Conservation (phyloP, 2,329 filamentous ascomycete species). For the Diaporthe longicolla region DNA sequence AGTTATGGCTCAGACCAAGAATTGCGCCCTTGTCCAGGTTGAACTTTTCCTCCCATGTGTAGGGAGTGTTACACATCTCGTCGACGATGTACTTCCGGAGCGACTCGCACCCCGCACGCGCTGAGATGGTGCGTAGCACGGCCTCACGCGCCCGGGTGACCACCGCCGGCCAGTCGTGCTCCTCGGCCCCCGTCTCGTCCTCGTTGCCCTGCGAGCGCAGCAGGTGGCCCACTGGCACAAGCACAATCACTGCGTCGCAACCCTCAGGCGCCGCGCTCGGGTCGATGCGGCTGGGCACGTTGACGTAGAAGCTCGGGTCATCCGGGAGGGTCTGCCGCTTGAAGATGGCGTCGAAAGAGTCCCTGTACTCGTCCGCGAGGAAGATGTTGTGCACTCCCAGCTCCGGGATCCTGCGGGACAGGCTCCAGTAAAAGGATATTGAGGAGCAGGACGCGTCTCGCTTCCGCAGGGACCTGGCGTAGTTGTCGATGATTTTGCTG, state of each 20-base stretch:
- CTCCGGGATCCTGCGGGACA: constrained; percentile 72
- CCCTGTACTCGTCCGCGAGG: constrained; percentile 78
- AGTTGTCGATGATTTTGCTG: constrained; percentile 45
- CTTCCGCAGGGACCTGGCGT: constrained; percentile 58
- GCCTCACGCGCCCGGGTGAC: constrained; percentile 70
- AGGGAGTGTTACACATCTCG: constrained; percentile 77
- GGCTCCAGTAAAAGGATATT: constrained; percentile 83
- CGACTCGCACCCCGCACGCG: constrained; percentile 70
- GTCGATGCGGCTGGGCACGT: constrained; percentile 80
- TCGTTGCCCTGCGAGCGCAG: constrained; percentile 58
- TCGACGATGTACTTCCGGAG: constrained; percentile 64
- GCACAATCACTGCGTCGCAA: constrained; percentile 76
- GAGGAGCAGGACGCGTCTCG: constrained; percentile 76
- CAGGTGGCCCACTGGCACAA: constrained; percentile 81
- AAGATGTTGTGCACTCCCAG: constrained; percentile 83
- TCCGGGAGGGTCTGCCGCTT: constrained; percentile 75
- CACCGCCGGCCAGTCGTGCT: constrained; percentile 74
- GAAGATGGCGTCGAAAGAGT: constrained; percentile 84
- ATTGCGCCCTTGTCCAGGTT: constrained; percentile 84
- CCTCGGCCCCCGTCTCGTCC: constrained; percentile 51
- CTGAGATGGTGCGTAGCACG: constrained; percentile 72
- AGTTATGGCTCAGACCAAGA: constrained; percentile 78
- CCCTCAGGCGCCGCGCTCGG: constrained; percentile 75
- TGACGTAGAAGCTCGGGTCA: constrained; percentile 82
- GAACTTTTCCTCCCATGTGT: constrained; percentile 75